Percentiles rank a stretch among this genome's conserved stretches.
These are phyloP conservation scores for Babjeviella inositovora DNA, from an alignment of 805 yeast species.

Conservation along the genomic window DNA sequence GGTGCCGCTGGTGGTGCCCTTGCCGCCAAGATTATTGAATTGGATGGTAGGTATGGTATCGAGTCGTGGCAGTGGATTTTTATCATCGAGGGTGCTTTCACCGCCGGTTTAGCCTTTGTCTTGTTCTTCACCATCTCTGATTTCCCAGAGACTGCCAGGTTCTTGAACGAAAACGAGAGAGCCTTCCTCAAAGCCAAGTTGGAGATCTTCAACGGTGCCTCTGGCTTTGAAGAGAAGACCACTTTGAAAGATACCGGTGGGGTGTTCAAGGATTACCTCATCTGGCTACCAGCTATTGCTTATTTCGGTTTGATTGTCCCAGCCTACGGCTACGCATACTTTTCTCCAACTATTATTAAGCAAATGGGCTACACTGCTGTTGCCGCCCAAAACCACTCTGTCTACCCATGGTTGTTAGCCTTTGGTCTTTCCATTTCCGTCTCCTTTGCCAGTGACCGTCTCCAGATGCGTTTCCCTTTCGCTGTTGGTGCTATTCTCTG, in stretches of 20 bases:
- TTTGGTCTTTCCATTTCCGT: slow-evolving; percentile 47
- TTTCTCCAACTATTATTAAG: slow-evolving; percentile 51
- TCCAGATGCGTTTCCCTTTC: slow-evolving; percentile 26
- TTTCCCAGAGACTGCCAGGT: slow-evolving; percentile 56
- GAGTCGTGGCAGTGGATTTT: slow-evolving; percentile 35
- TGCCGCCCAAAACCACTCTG: slow-evolving; percentile 65
- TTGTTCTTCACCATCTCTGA: slow-evolving; percentile 41
- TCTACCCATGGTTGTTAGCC: slow-evolving; percentile 75
- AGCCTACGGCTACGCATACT: slow-evolving; percentile 64
- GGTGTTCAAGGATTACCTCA: slow-evolving; percentile 43
- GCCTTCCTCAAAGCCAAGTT: slow-evolving; percentile 41
- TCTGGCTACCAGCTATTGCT: slow-evolving; percentile 40
- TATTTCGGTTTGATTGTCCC: slow-evolving; percentile 57
- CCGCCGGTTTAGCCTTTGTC: slow-evolving; percentile 10
- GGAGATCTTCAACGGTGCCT: slow-evolving; percentile 30
- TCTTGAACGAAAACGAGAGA: slow-evolving; percentile 33
- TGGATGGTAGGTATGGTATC: slow-evolving; percentile 22
- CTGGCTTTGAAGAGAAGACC: slow-evolving; percentile 31
- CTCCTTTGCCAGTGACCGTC: slow-evolving; percentile 49
- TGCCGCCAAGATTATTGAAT: slow-evolving; percentile 45
- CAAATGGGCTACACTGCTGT: slow-evolving; percentile 52
- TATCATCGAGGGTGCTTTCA: slow-evolving; percentile 26
- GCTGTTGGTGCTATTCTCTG: slow-evolving; percentile 24
- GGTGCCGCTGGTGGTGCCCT: slow-evolving; percentile 71
- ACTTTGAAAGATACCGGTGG: slow-evolving; percentile 23